These are phyloP conservation scores for Tulasnella sp. DNA, from an alignment of 768 basidiomycete species.

Conservation along the genomic window DNA sequence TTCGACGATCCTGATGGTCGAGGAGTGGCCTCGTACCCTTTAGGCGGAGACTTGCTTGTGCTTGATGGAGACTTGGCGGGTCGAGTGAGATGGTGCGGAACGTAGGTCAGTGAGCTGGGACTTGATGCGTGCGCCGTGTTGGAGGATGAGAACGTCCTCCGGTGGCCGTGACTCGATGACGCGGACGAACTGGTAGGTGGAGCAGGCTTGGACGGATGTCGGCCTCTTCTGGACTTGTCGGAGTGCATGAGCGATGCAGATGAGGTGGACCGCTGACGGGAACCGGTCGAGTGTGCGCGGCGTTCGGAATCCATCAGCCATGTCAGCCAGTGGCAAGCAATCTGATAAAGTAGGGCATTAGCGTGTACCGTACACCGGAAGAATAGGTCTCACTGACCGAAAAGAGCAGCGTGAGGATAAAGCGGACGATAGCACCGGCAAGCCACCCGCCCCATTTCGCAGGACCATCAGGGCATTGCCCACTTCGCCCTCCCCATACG, in stretches of 20 bases:
- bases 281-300: slow-evolving; percentile 23
- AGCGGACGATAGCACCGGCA: slow-evolving; percentile 25
- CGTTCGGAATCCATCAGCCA: slow-evolving; percentile 19
- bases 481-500: slow-evolving; percentile 30
- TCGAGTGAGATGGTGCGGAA: slow-evolving; percentile 28
- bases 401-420: slow-evolving; percentile 24
- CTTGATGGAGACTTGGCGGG: neutral
- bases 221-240: slow-evolving; percentile 21
- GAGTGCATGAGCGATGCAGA: slow-evolving; percentile 30
- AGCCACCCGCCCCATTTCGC: slow-evolving; percentile 25
- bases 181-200: slow-evolving; percentile 8
- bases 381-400: neutral
- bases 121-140: slow-evolving; percentile 3
- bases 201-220: slow-evolving; percentile 5
- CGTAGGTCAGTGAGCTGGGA: slow-evolving; percentile 12
- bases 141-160: slow-evolving; percentile 21
- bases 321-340: slow-evolving; percentile 22
- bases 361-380: neutral
- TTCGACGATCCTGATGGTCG: slow-evolving; percentile 2
- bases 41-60: neutral
- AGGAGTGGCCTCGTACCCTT: neutral
- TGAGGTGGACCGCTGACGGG: slow-evolving; percentile 18
- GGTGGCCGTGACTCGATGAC: slow-evolving; percentile 53
- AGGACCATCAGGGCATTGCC: neutral
- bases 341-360: neutral